Evolutionary conservation across 2,329 filamentous ascomycete genomes (phyloP), one percentile per base, ranked within the genome.

Genomic region (Trichoderma arundinaceum): DNA sequence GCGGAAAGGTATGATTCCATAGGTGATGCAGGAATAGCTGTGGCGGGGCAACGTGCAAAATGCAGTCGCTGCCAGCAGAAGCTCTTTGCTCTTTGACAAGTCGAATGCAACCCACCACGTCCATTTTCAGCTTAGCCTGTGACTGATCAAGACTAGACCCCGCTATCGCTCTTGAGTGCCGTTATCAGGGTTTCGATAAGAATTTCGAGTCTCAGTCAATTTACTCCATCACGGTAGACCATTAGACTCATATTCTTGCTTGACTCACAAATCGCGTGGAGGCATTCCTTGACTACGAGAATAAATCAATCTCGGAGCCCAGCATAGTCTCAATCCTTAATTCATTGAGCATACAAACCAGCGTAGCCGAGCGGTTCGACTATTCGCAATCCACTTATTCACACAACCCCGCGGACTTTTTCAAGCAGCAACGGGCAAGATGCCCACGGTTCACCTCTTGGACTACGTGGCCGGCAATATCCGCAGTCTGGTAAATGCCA

Each of bases 381-480:
- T n/a, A 7, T 44, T 32, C 17, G 7, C 60, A 51, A 56, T 32
- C 56, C 43, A 46, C 59, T 46, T 51, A 19, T 41, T 58, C 54
- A 48, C 51, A 54, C 67, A 52, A 56, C 59, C 46, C 58, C 43
- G 46, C 62, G 44, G 44, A 28, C 44, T 43, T 17, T 60, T 39
- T 38, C 59, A 43, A 41, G n/a, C 53, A 48, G 17, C 52, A 51
- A 32, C 41, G 64, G 63, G 54, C 73, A 84, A 72, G 58, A 93
- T 93, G 90, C 88, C 91, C 69, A 92, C 86, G 56, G 91, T 94
- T 69, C 86, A 94, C 79, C 80, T 95, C 64, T 79, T 90, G 72
- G 84, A 98, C 81, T 98, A 97, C 77, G 94, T 97, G 71, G 94
- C 95, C 68, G 95, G 95, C 75, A 99, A 99, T 78, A 89, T 99